Conservation (phyloP, 2,329 filamentous ascomycete genomes). For the Esteya vermicola region DNA sequence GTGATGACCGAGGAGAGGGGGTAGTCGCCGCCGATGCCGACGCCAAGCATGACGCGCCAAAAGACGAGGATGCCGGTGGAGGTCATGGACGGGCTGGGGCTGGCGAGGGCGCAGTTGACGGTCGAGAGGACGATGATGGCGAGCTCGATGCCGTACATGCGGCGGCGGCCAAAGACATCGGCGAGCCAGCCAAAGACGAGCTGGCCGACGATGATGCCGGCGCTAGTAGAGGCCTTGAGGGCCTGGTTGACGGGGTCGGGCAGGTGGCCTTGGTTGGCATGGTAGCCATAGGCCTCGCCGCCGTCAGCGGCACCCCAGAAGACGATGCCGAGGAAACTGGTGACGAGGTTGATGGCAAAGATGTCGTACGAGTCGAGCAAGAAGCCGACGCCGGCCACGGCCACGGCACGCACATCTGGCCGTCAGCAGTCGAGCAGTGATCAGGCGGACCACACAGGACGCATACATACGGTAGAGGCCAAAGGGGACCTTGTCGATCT, state of each 20-base stretch:
- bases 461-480: constrained; percentile 46
- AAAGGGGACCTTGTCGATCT: constrained; percentile 68
- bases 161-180: constrained; percentile 60
- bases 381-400: constrained; percentile 71
- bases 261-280: constrained; percentile 38
- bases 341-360: constrained; percentile 66
- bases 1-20: constrained; percentile 70
- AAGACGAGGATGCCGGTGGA: constrained; percentile 51
- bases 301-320: constrained; percentile 38
- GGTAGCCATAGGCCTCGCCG: constrained; percentile 29
- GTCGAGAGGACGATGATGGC: constrained; percentile 60
- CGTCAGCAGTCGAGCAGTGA: constrained; percentile 2
- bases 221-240: constrained; percentile 69
- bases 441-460: background rate
- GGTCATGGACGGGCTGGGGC: constrained; percentile 44
- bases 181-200: constrained; percentile 63
- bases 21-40: constrained; percentile 73
- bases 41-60: constrained; percentile 65
- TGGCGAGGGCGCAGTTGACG: constrained; percentile 49
- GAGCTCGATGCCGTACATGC: constrained; percentile 71
- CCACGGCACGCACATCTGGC: constrained; percentile 52
- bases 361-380: constrained; percentile 74
- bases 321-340: constrained; percentile 58
- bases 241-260: constrained; percentile 54
- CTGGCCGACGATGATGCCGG: constrained; percentile 67